phyloP scores from a whole-genome alignment of 1,284 basidiomycete species.

The Ceratobasidium sp. region DNA sequence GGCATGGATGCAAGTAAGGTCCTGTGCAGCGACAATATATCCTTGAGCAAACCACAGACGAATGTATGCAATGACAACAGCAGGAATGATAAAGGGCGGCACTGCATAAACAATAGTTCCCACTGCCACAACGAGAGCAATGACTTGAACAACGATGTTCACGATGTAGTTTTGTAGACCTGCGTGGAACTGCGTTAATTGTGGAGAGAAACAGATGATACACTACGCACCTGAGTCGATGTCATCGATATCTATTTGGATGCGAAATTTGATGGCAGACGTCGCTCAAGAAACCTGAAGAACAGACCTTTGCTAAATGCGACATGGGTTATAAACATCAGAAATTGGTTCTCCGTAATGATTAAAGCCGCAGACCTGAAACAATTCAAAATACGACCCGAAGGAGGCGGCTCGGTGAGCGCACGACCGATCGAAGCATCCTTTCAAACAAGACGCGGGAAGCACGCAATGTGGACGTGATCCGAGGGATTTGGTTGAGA shows the following conservation, averaged over 20 bases:
- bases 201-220: not conserved
- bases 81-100: constrained; percentile 32
- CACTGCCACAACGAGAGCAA: not conserved
- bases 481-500: constrained; percentile 17
- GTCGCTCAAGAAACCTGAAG: not conserved
- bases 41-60: constrained; percentile 31
- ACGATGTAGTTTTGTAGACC: not conserved
- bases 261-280: not conserved
- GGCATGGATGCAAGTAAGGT: constrained; percentile 36
- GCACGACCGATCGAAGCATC: constrained; percentile 44
- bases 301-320: constrained; percentile 20
- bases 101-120: constrained; percentile 2
- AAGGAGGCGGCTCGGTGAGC: constrained; percentile 44
- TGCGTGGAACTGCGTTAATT: not conserved
- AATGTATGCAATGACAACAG: constrained; percentile 11
- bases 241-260: not conserved
- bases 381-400: constrained; percentile 30
- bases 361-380: not conserved
- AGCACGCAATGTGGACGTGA: constrained; percentile 35
- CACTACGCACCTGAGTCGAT: not conserved
- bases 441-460: constrained; percentile 27
- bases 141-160: too few species aligned
- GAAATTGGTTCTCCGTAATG: constrained; percentile 1
- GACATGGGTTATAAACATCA: constrained; percentile 23
- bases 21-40: constrained; percentile 27